Evolutionary conservation across 2,329 filamentous ascomycete species (phyloP).

Genomic region (Penicillium sp.): DNA sequence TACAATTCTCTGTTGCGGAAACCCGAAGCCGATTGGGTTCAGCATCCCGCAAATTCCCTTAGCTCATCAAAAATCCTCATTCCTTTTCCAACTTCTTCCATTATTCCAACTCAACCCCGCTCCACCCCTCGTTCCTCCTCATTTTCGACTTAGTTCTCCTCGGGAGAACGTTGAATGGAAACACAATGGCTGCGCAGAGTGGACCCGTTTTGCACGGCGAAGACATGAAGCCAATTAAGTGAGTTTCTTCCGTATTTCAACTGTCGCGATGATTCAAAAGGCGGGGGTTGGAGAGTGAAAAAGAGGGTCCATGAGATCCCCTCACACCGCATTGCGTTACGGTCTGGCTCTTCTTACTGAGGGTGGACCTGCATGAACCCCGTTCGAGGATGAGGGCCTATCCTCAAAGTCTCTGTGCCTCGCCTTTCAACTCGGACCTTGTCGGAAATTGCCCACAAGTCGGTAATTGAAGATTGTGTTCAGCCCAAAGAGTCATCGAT

Average conservation of each 20-base stretch:
- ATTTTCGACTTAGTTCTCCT: constrained; percentile 6
- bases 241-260: constrained; percentile 36
- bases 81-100: constrained; percentile 16
- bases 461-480: not conserved
- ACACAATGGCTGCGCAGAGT: constrained; percentile 45
- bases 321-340: constrained; percentile 23
- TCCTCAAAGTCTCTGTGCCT: not conserved
- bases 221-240: constrained; percentile 61
- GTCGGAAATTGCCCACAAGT: constrained; percentile 12
- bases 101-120: constrained; percentile 16
- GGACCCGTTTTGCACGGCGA: constrained; percentile 53
- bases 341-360: not conserved
- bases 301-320: constrained; percentile 14
- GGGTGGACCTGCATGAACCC: constrained; percentile 12
- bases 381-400: constrained; percentile 4
- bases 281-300: constrained; percentile 3
- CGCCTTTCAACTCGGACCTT: not conserved
- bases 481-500: not conserved
- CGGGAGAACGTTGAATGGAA: constrained; percentile 36
- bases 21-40: constrained; percentile 20
- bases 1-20: not conserved
- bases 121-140: not conserved
- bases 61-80: constrained; percentile 29
- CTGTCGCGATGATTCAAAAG: constrained; percentile 1
- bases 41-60: constrained; percentile 38